Evolutionary conservation across 257 asterid species (phyloP), one percentile per base, ranked within the genome.

Genomic region (Solanum paucissectum): DNA sequence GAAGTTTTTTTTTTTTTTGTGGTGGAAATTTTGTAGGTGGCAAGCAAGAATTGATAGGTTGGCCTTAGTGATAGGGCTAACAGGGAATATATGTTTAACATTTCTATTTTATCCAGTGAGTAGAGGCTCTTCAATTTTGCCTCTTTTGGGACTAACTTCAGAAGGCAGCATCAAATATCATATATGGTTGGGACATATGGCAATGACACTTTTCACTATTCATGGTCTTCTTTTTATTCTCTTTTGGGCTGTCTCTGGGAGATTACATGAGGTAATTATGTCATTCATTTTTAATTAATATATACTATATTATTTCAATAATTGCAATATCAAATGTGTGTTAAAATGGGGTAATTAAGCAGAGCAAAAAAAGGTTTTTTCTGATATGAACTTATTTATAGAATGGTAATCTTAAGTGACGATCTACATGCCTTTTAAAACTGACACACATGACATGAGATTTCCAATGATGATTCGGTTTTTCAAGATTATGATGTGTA

Each of bases 21-120:
- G 84, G 38, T 79, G 62, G 64, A 5, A 46, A 81, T 3, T 27
- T 27, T 82, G 83, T 82, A 97, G 99, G 92, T 97, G 99, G 99
- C 95, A 96, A 90, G 95, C 98, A 3, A 97, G 93, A 91, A 84
- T 95, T 88, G 99, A 96, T 87, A 92, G 98, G 87, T 95, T 96
- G 74, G 99, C 94, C 3, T 88, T 97, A 91, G 95, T 91, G 37
- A 89, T 95, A n/a, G 98, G 98, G 4, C 92, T 93, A 73, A 93
- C 98, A 0, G 99, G 98, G 84, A 97, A 97, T 85, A 60, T 96
- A 91, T 94, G 98, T 90, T 83, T 95, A 66, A 89, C 99, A 83
- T 97, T 96, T 90, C 83, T 97, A 44, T 97, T 96, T 87, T 94
- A 95, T 90, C 99, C 99, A 6, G 99, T 96, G 73, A 90, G 98